A percentile compares a stretch with the other conserved stretches of the same genome.
These are phyloP conservation scores for Pezicula neosporulosa DNA, from an alignment of 2,329 filamentous ascomycete genomes.

Conservation along the genomic window DNA sequence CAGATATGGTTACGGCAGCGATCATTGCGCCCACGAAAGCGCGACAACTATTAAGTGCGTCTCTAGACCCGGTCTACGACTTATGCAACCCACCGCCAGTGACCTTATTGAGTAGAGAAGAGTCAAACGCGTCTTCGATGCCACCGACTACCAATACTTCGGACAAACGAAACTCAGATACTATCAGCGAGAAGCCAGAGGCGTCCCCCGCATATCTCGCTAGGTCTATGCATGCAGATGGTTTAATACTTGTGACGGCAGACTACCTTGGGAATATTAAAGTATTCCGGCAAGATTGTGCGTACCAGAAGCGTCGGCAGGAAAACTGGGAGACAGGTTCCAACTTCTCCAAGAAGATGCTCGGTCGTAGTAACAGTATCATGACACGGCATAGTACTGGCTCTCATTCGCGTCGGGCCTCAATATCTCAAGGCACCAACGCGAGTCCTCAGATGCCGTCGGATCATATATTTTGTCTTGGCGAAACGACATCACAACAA, in stretches of 20 bases:
- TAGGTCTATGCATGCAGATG: constrained; percentile 70
- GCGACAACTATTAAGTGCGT: constrained; percentile 71
- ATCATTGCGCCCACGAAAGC: constrained; percentile 79
- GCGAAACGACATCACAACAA: constrained; percentile 66
- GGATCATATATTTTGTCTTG: constrained; percentile 83
- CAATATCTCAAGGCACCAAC: constrained; percentile 29
- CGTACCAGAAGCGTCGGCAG: constrained; percentile 70
- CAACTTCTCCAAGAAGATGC: constrained; percentile 56
- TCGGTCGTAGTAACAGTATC: constrained; percentile 25
- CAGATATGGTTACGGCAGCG: constrained; percentile 84
- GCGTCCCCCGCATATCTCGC: constrained; percentile 76
- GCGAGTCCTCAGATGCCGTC: constrained; percentile 31
- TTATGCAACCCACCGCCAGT: constrained; percentile 93
- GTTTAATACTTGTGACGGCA: constrained; percentile 89
- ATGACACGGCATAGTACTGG: constrained; percentile 46
- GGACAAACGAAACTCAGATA: constrained; percentile 22
- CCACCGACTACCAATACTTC: constrained; percentile 8
- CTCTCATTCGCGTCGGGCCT: constrained; percentile 39
- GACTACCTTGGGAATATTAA: constrained; percentile 89
- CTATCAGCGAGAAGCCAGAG: constrained; percentile 42
- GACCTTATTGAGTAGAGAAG: constrained; percentile 71
- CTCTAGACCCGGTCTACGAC: constrained; percentile 72
- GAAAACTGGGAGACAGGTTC: constrained; percentile 78
- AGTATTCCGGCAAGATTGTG: constrained; percentile 93
- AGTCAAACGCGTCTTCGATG: constrained; percentile 50